Evolutionary conservation across 805 yeast genomes (phyloP).

Genomic region (Starmerella lactis-condensi): DNA sequence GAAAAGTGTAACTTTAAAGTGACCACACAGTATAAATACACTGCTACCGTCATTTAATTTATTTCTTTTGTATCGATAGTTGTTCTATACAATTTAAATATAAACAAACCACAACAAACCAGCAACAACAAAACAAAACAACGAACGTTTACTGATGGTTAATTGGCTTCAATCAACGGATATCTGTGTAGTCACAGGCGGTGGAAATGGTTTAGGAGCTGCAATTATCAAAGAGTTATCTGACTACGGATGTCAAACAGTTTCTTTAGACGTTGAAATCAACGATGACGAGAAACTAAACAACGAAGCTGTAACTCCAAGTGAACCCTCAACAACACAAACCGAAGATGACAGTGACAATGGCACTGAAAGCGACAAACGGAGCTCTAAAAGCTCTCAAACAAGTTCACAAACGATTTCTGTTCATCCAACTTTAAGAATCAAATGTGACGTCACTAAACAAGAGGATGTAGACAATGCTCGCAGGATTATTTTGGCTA

Average conservation of each 20-base stretch:
- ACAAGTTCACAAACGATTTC: too few relatives aligned
- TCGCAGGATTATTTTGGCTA: conserved; percentile 27
- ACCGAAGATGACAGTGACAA: not conserved
- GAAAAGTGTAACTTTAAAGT: too few relatives aligned
- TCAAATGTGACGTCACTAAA: conserved; percentile 52
- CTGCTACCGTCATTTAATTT: too few relatives aligned
- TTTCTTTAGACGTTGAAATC: conserved; percentile 43
- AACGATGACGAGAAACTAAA: conserved; percentile 20
- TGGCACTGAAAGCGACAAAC: too few relatives aligned
- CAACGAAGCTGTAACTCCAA: not conserved
- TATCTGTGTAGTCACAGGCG: conserved; percentile 67
- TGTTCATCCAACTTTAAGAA: conserved; percentile 10
- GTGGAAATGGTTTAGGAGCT: conserved; percentile 58
- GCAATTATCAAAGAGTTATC: conserved; percentile 36
- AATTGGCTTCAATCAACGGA: conserved; percentile 25
- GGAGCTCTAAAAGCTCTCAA: too few relatives aligned
- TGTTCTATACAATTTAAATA: too few relatives aligned
- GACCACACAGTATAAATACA: too few relatives aligned
- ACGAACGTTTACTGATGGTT: not conserved
- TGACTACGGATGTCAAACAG: conserved; percentile 31
- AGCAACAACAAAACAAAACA: too few relatives aligned
- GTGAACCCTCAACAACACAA: not conserved
- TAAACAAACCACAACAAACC: too few relatives aligned
- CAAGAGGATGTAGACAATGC: conserved; percentile 27
- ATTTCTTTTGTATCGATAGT: too few relatives aligned